Evolutionary conservation across 768 basidiomycete species (phyloP).

Genomic region (Suillus occidentalis): DNA sequence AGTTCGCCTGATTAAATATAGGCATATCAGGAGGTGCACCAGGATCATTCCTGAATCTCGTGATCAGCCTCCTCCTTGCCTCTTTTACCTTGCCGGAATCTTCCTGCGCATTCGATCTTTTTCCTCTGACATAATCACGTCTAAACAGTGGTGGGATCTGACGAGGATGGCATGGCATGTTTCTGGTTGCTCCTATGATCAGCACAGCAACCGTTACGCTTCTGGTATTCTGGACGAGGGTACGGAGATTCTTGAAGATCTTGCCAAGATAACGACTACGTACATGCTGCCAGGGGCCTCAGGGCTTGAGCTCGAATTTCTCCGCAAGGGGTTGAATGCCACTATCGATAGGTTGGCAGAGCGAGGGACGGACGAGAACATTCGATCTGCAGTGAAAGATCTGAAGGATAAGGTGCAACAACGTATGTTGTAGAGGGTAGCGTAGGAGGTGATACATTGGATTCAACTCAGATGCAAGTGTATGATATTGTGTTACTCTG

Average conservation of each 20-base stretch:
- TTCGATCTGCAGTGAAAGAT: too few species aligned
- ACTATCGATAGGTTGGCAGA: background rate
- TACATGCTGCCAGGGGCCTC: background rate
- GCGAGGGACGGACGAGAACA: too few species aligned
- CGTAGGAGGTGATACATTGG: too few species aligned
- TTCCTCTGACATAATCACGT: background rate
- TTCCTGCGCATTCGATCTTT: background rate
- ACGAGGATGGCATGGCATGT: background rate
- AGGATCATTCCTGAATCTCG: background rate
- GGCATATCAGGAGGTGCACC: background rate
- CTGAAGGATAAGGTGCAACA: too few species aligned
- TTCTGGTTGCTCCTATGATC: background rate
- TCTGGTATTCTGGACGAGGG: background rate
- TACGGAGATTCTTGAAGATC: background rate
- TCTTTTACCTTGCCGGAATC: background rate
- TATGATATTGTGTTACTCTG: too few species aligned
- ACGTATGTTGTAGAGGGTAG: too few species aligned
- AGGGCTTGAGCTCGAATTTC: background rate
- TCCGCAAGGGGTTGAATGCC: background rate
- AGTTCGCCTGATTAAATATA: accelerated
- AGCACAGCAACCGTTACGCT: too few species aligned
- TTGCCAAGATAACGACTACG: background rate
- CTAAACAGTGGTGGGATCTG: background rate
- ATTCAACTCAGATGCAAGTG: too few species aligned
- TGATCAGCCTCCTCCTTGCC: background rate